These are phyloP conservation scores for Magnolia sinica DNA, from an alignment of 164 flowering plant genomes.

Conservation along the genomic window DNA sequence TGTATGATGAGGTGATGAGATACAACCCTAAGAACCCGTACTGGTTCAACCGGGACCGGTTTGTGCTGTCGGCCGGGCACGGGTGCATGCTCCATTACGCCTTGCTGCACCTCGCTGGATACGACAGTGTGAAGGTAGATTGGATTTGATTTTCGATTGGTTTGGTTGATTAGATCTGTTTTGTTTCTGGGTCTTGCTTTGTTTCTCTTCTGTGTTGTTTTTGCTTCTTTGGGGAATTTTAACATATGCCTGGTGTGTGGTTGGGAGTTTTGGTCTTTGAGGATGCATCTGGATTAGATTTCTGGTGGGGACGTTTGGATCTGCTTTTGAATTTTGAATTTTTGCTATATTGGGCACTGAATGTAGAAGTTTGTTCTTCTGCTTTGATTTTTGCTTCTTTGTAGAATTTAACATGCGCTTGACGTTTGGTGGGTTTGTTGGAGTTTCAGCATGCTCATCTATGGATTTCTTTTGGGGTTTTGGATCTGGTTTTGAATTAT, in stretches of 20 bases:
- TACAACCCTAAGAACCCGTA: slow-evolving; percentile 93
- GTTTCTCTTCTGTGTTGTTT: not conserved
- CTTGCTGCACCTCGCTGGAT: slow-evolving; percentile 93
- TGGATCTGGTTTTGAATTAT: not conserved
- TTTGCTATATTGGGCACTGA: not conserved
- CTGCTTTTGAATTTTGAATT: not conserved
- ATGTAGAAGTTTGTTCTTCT: not conserved
- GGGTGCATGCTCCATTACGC: slow-evolving; percentile 99
- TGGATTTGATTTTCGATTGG: not conserved
- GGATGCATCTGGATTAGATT: not conserved
- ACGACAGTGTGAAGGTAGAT: slow-evolving; percentile 77
- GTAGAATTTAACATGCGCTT: not conserved
- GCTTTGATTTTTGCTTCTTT: not conserved
- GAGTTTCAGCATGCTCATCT: not conserved
- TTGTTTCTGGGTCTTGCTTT: not conserved
- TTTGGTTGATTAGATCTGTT: slow-evolving; percentile 1
- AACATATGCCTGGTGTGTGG: not conserved
- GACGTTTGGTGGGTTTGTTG: not conserved
- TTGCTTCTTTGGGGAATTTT: slow-evolving; percentile 6
- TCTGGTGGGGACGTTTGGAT: not conserved
- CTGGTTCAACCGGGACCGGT: slow-evolving; percentile 96
- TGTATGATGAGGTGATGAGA: slow-evolving; percentile 91
- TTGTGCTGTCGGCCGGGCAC: slow-evolving; percentile 94
- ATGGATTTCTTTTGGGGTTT: not conserved
- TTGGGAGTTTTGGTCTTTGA: not conserved